phyloP scores from a whole-genome alignment of 2,329 filamentous ascomycete species.

The Aureobasidium sp. region DNA sequence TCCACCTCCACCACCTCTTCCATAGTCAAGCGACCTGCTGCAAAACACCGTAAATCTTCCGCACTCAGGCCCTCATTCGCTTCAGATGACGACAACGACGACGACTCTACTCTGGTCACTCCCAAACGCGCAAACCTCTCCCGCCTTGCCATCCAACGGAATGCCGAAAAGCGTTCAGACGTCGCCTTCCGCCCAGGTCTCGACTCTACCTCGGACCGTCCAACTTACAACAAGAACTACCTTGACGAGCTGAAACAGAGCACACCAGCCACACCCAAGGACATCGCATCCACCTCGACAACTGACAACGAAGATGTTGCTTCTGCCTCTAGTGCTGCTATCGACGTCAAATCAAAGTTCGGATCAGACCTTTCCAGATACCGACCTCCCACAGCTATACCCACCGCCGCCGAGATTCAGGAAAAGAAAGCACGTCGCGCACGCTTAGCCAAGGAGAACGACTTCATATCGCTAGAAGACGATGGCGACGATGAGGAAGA shows the following conservation, averaged over 20 bases:
- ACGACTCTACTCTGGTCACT: slow-evolving; percentile 43
- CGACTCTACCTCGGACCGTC: slow-evolving; percentile 54
- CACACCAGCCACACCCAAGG: slow-evolving; percentile 72
- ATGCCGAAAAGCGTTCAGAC: slow-evolving; percentile 46
- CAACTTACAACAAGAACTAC: slow-evolving; percentile 78
- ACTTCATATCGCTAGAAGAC: slow-evolving; percentile 57
- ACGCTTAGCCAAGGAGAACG: slow-evolving; percentile 63
- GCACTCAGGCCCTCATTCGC: slow-evolving; percentile 72
- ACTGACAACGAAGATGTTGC: slow-evolving; percentile 34
- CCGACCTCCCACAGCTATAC: slow-evolving; percentile 45
- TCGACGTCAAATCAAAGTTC: slow-evolving; percentile 47
- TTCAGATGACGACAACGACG: slow-evolving; percentile 44
- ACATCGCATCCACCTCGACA: slow-evolving; percentile 35
- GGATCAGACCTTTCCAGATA: slow-evolving; percentile 40
- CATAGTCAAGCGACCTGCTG: slow-evolving; percentile 42
- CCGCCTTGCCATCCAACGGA: slow-evolving; percentile 58
- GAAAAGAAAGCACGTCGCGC: slow-evolving; percentile 86
- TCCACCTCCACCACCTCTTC: slow-evolving; percentile 40
- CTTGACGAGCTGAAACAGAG: slow-evolving; percentile 77
- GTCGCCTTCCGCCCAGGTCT: slow-evolving; percentile 46
- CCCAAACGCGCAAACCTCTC: slow-evolving; percentile 57
- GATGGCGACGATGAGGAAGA: slow-evolving; percentile 43
- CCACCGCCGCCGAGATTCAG: slow-evolving; percentile 74
- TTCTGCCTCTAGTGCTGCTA: slow-evolving; percentile 34
- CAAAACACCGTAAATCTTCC: slow-evolving; percentile 61